A percentile compares a stretch with the other conserved stretches of the same genome.
Conservation (phyloP, 1,284 basidiomycete genomes). For the Tausonia pullulans region DNA sequence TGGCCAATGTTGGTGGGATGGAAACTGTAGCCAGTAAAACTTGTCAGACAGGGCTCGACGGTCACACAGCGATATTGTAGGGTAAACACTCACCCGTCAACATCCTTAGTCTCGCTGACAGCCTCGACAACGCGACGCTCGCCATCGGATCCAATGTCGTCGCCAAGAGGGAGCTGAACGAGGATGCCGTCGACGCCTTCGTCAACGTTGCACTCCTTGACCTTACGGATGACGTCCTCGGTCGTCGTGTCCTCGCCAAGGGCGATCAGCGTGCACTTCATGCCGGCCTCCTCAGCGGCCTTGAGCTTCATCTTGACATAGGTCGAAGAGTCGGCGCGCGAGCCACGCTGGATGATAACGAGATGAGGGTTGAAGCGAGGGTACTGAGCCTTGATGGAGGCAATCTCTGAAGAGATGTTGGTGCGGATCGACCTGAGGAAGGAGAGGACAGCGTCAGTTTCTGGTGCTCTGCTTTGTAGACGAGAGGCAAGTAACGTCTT, state of each 20-base stretch:
- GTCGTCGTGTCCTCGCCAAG: constrained; percentile 62
- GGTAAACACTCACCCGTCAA: constrained; percentile 65
- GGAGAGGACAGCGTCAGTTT: background rate
- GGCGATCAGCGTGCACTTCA: constrained; percentile 71
- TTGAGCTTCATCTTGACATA: constrained; percentile 98
- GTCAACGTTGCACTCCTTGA: constrained; percentile 75
- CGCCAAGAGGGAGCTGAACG: constrained; percentile 91
- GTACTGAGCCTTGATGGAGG: constrained; percentile 44
- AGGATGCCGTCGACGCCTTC: constrained; percentile 76
- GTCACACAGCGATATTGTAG: background rate
- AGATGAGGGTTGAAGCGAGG: constrained; percentile 82
- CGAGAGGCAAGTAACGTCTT: background rate
- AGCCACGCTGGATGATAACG: constrained; percentile 88
- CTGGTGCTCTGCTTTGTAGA: background rate
- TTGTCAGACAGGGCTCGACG: background rate
- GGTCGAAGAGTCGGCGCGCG: constrained; percentile 74
- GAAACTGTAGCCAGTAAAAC: constrained; percentile 49
- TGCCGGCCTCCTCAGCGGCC: constrained; percentile 89
- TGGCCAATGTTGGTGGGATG: constrained; percentile 98
- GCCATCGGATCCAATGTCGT: constrained; percentile 69
- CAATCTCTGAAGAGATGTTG: constrained; percentile 56
- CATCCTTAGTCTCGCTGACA: constrained; percentile 89
- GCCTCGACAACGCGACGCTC: constrained; percentile 89
- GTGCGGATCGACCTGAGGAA: constrained; percentile 43
- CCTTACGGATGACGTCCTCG: constrained; percentile 63